Percentiles rank a stretch among this genome's conserved stretches.
Conservation (phyloP, 73 alveolate species). For the Paramecium primaurelia region DNA sequence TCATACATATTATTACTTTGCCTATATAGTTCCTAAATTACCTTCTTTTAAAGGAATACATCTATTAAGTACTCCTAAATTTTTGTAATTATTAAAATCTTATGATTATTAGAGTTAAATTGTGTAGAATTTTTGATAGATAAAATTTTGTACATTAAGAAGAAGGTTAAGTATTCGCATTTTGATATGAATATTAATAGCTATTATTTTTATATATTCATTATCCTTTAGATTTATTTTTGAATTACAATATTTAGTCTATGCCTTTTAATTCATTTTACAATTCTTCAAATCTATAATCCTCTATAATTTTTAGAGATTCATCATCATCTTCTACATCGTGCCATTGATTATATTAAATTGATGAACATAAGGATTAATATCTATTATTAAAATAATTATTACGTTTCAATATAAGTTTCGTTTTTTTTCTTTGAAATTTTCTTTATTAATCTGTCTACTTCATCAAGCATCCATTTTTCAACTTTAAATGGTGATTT, state of each 20-base stretch:
- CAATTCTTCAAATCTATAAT: slow-evolving; percentile 13
- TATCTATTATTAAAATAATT: background rate
- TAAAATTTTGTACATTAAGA: background rate
- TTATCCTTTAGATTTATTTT: background rate
- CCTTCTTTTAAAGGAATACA: background rate
- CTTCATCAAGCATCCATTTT: slow-evolving; percentile 37
- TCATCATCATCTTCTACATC: background rate
- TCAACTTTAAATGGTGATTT: background rate
- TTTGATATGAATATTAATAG: background rate
- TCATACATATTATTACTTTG: slow-evolving; percentile 3
- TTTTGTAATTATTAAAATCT: background rate
- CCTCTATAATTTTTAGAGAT: background rate
- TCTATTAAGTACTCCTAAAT: background rate
- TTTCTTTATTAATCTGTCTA: slow-evolving; percentile 7
- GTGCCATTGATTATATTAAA: background rate
- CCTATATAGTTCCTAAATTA: slow-evolving; percentile 22
- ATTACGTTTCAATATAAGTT: background rate
- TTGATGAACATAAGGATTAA: background rate
- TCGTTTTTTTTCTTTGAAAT: background rate
- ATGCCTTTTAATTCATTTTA: background rate
- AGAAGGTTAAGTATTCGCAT: background rate
- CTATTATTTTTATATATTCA: background rate
- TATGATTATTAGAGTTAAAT: background rate
- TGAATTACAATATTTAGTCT: background rate
- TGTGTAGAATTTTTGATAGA: background rate